Evolutionary conservation across 176 grass and related monocot species (phyloP).

Genomic region (Carex scoparia): DNA sequence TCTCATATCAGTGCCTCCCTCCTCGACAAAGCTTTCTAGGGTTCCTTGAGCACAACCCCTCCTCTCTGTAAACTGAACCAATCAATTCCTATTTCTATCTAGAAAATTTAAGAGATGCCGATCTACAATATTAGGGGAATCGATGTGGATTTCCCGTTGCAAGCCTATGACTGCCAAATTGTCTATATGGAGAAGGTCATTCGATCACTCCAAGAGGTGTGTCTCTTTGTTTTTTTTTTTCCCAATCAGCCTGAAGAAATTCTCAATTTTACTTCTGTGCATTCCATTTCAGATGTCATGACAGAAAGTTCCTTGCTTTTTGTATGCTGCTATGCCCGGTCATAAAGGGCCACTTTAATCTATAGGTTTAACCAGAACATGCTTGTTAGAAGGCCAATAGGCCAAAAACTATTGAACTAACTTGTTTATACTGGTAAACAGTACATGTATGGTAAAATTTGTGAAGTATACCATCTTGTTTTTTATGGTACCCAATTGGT

Average conservation of each 20-base stretch:
- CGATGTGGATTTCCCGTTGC: conserved; percentile 81
- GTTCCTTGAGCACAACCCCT: neutral
- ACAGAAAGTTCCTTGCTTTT: neutral
- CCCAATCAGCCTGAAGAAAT: neutral
- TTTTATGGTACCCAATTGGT: neutral
- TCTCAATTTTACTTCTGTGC: neutral
- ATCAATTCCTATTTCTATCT: neutral
- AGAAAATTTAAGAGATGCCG: conserved; percentile 47
- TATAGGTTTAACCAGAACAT: neutral
- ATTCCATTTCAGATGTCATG: neutral
- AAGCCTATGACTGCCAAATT: conserved; percentile 82
- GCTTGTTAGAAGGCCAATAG: neutral
- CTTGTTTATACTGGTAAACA: neutral
- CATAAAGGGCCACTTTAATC: neutral
- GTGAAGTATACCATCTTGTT: neutral
- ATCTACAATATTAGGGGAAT: conserved; percentile 78
- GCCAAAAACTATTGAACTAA: neutral
- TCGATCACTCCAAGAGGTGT: conserved; percentile 79
- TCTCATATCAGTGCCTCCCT: conserved; percentile 4
- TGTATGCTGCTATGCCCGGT: neutral
- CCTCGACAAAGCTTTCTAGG: conserved; percentile 29
- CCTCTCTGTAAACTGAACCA: conserved; percentile 6
- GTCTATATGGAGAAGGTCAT: conserved; percentile 94
- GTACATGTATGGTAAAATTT: neutral
- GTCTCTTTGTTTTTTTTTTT: neutral